phyloP scores from a whole-genome alignment of 2,329 filamentous ascomycete species.

The Massarina eburnea region DNA sequence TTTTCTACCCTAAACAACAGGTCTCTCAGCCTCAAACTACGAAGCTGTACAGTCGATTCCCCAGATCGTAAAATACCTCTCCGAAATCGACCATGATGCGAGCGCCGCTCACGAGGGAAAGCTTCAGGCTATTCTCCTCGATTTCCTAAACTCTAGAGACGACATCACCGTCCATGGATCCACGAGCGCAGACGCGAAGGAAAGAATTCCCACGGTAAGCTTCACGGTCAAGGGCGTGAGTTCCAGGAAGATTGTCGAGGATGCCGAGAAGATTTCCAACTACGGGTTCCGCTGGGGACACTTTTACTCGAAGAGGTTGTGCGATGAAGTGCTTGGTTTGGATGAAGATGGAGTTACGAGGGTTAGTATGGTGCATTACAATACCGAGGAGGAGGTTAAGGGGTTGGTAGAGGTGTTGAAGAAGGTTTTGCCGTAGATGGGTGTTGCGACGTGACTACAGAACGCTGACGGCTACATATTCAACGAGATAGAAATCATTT shows the following conservation, averaged over 20 bases:
- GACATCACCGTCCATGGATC: constrained; percentile 64
- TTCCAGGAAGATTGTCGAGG: constrained; percentile 61
- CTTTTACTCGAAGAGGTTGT: constrained; percentile 68
- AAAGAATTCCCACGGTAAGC: constrained; percentile 67
- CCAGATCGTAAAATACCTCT: constrained; percentile 62
- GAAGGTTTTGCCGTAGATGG: constrained; percentile 44
- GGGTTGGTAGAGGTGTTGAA: constrained; percentile 57
- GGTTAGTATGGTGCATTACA: constrained; percentile 74
- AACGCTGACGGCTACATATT: background rate
- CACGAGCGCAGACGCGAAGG: constrained; percentile 47
- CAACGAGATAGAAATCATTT: no score
- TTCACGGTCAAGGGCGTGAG: constrained; percentile 62
- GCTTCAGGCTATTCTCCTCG: constrained; percentile 61
- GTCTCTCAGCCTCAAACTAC: constrained; percentile 64
- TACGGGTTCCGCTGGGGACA: constrained; percentile 68
- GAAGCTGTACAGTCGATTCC: constrained; percentile 68
- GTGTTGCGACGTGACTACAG: background rate
- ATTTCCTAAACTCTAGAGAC: constrained; percentile 56
- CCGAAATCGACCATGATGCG: constrained; percentile 30
- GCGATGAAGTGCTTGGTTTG: constrained; percentile 60
- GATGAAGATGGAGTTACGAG: constrained; percentile 65
- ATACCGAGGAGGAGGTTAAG: constrained; percentile 64
- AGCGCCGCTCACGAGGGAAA: constrained; percentile 62
- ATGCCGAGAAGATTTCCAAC: constrained; percentile 59
- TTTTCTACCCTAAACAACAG: no score